phyloP scores from a whole-genome alignment of 2,329 filamentous ascomycete genomes.

The Hortaea werneckii region DNA sequence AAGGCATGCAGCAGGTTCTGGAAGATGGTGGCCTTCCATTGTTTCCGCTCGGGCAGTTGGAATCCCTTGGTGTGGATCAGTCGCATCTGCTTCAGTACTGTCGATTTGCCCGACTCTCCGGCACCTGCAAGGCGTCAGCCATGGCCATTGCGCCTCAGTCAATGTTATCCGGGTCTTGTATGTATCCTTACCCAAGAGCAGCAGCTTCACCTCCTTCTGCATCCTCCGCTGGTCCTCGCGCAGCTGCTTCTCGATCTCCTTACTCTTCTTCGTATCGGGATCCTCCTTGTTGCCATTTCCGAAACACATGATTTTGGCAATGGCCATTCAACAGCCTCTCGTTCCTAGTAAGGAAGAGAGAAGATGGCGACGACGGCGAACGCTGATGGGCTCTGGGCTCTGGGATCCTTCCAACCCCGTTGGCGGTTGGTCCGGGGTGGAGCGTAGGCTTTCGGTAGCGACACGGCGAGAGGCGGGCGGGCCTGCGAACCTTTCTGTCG shows the following conservation, averaged over 20 bases:
- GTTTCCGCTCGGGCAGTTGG: constrained; percentile 75
- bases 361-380: background rate
- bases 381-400: background rate
- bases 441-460: background rate
- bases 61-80: constrained; percentile 93
- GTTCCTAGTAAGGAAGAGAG: too few relatives aligned
- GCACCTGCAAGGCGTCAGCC: constrained; percentile 53
- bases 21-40: constrained; percentile 93
- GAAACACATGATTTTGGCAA: constrained; percentile 40
- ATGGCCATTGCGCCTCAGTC: background rate
- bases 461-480: background rate
- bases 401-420: background rate
- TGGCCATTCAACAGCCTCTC: constrained; percentile 6
- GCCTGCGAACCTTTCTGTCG: background rate
- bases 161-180: background rate
- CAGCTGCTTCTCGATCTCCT: constrained; percentile 76
- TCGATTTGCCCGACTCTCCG: constrained; percentile 92
- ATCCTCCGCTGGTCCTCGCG: constrained; percentile 80
- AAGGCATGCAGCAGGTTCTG: constrained; percentile 90
- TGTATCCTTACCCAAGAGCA: constrained; percentile 63
- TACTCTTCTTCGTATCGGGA: constrained; percentile 40
- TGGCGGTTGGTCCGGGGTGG: background rate
- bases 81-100: constrained; percentile 97
- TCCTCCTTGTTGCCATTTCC: constrained; percentile 38
- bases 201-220: constrained; percentile 81